Evolutionary conservation across 805 yeast species (phyloP), one percentile per base, ranked within the genome.

Genomic region (Isabelozyma heimii): DNA sequence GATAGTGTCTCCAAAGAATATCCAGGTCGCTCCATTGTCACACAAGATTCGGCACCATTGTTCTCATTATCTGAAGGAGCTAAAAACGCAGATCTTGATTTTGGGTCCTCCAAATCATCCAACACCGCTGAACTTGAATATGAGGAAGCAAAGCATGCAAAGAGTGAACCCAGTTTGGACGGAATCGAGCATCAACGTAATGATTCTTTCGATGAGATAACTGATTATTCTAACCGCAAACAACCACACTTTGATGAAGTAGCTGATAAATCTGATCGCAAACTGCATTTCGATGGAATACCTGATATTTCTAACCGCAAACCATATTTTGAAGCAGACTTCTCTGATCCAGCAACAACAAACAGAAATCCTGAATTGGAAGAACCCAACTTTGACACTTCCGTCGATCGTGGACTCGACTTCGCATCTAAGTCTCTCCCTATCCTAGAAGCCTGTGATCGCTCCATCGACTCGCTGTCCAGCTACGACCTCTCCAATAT

Each of bases 11-110:
- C 17, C 40, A 37, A 37, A n/a, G 15, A 37, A n/a, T n/a, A n/a
- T n/a, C n/a, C n/a, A n/a, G n/a, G n/a, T 15, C 49, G 46, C n/a
- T 48, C 45, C 17, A 17, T 44, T 4, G 44, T 47, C 8, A n/a
- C 42, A 7, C 45, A 17, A 46, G 43, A 49, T 38, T 38, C 46
- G n/a, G 45, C 52, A 12, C 44, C 50, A 24, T 12, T 28, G 13
- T 28, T 28, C 13, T 28, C 35, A 28, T 28, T 28, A 12, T 10
- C n/a, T 10, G 35, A 30, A 30, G 35, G 35, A 13, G 35, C 35
- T 5, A 30, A 30, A 10, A 10, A 30, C 3, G n/a, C 35, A 10
- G 35, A 30, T 1, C 35, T 30, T 13, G 35, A 30, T 30, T 30
- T 30, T 13, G 35, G 35, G 4, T 30, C 35, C 8, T 30, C 35